Evolutionary conservation across 2,329 filamentous ascomycete genomes (phyloP), one percentile per base, ranked within the genome.

Genomic region (Fusarium tricinctum): DNA sequence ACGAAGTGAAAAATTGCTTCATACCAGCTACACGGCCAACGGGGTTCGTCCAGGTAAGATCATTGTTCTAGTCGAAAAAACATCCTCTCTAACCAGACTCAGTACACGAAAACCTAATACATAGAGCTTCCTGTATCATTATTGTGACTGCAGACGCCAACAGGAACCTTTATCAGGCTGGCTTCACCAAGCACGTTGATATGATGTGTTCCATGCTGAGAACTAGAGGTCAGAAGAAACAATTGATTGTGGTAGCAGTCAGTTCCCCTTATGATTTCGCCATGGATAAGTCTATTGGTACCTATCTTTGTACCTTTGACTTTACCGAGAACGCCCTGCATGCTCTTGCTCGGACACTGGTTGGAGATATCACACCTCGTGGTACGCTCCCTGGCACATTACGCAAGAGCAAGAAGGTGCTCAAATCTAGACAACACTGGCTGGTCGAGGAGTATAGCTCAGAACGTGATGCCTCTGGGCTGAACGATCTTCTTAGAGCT

Each of bases 241-340:
- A 94, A 1, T 81, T 97, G 38, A 90, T 97, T 23, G 95, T 97
- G 5, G 91, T 97, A 9, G 92, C 95, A 1, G 94, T 97, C 70
- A 97, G 94, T 79, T 97, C 94, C 1, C 95, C 95, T 0, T 98
- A 97, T 78, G 95, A 98, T 78, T 98, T 98, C 77, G 94, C 93
- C 44, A 94, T 95, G 87, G 95, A 98, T 74, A 91, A 91, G 68
- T 89, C 89, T 1, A 95, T 98, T 40, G 92, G 92, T 8, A 97
- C 94, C 1, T 97, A 97, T 74, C 86, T 98, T 40, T 97, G 95
- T 82, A 97, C 94, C 0, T 97, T 97, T 78, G 94, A 97, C 80
- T 97, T 97, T 74, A 97, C 95, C 1, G 95, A 97, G 73, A 95
- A 92, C 9, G 94, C 95, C 19, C 88, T 97, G 81, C 90, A 91